These are phyloP conservation scores for Coccomyxa subellipsoidea DNA, from an alignment of 163 green algal genomes.

Conservation along the genomic window DNA sequence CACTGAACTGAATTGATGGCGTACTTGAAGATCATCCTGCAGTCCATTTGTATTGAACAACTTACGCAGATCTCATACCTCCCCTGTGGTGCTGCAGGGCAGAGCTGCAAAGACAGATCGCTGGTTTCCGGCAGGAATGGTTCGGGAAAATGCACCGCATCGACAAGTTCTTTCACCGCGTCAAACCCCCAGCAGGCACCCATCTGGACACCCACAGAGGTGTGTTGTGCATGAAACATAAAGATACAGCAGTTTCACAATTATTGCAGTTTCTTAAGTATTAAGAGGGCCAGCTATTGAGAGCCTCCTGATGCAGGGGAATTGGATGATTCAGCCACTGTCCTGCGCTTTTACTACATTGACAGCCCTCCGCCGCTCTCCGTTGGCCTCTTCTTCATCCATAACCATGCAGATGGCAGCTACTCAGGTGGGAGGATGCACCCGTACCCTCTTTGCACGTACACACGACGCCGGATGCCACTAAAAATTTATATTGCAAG, in stretches of 20 bases:
- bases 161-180: constrained; percentile 15
- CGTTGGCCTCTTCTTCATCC: constrained; percentile 13
- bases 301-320: background rate
- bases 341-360: constrained; percentile 18
- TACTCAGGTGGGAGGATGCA: constrained; percentile 9
- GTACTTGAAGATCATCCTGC: too few species aligned
- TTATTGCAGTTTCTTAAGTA: too few species aligned
- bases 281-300: too few species aligned
- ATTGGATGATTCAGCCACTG: background rate
- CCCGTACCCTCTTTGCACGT: too few species aligned
- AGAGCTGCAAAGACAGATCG: background rate
- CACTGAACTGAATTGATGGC: too few species aligned
- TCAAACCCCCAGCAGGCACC: background rate
- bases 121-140: background rate
- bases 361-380: constrained; percentile 7
- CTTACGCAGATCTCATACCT: too few species aligned
- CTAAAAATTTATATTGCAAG: background rate
- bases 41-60: too few species aligned
- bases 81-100: constrained; percentile 5
- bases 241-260: too few species aligned
- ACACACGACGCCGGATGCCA: background rate
- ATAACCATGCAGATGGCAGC: constrained; percentile 10
- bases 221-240: too few species aligned
- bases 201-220: background rate
- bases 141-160: constrained; percentile 15